Evolutionary conservation across 805 yeast genomes (phyloP), one percentile per base, ranked within the genome.

Genomic region (Groenewaldozyma salmanticensis): DNA sequence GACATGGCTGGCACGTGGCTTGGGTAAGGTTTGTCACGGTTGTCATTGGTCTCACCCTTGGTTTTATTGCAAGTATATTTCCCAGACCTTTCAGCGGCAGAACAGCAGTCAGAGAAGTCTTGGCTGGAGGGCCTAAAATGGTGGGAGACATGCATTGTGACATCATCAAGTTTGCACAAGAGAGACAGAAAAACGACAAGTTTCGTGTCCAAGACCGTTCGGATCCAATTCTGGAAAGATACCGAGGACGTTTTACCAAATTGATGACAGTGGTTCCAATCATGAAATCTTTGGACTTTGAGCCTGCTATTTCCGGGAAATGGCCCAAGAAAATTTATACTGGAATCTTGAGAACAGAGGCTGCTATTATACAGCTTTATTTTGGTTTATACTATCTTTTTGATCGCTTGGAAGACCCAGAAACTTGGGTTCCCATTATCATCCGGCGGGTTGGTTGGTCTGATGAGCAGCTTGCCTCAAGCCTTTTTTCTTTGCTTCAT

Each of bases 21-120:
- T 60, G 62, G 61, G 45, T 58, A n/a, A 51, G 65, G 11, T 56
- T 58, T 29, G 57, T 55, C 3, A 53, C 59, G 4, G 64, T 59
- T 5, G 33, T 51, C 2, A 46, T 53, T 21, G 66, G 65, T 3
- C 40, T 62, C 15, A 11, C 54, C 3, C 43, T 58, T 4, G 60
- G 54, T 1, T 54, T 58, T 33, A 33, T 61, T 2, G 60, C 58
- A 3, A 55, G 60, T 3, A 36, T 59, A 5, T 40, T 59, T 13
- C 65, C 66, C 1, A 38, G 46, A 18, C 55, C 65, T 0, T 38
- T 44, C 20, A 57, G 64, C 17, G 65, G 61, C 5, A 58, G 55
- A 43, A 39, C 42, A 15, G 55, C 55, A 1, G 52, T 60, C 2
- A 49, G 65, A 9, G 46, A 43, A n/a, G 47, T 50, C 7, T 44